Percentiles rank a stretch among this genome's conserved stretches.
These are phyloP conservation scores for Wickerhamomyces hampshirensis DNA, from an alignment of 805 yeast species.

Conservation along the genomic window DNA sequence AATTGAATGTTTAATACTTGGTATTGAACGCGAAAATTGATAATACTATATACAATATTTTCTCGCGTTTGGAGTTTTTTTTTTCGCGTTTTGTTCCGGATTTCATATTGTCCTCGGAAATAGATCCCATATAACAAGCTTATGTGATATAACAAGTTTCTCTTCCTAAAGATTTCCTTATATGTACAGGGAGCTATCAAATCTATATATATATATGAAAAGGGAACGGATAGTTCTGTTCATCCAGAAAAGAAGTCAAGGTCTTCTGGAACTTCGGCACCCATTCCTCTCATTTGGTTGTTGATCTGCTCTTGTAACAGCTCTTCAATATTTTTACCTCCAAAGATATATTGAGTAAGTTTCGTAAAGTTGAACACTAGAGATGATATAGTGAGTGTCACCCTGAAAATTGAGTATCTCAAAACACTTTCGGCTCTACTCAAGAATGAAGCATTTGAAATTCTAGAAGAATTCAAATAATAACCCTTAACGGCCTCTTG, in stretches of 20 bases:
- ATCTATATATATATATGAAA: too few species aligned
- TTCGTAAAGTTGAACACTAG: constrained; percentile 17
- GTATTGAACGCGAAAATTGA: too few species aligned
- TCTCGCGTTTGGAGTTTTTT: too few species aligned
- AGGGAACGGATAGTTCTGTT: background rate
- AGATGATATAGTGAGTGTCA: constrained; percentile 19
- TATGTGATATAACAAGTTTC: too few species aligned
- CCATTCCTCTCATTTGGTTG: constrained; percentile 22
- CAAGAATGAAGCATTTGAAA: background rate
- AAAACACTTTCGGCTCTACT: constrained; percentile 7
- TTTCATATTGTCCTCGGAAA: too few species aligned
- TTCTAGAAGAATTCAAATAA: constrained; percentile 16
- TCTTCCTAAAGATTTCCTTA: too few species aligned
- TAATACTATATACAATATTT: too few species aligned
- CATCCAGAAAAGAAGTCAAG: constrained; percentile 6
- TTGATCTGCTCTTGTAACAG: constrained; percentile 18
- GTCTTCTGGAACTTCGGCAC: constrained; percentile 22
- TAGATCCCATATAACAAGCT: too few species aligned
- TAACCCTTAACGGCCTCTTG: constrained; percentile 41
- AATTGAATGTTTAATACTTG: too few species aligned
- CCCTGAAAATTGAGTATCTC: constrained; percentile 19
- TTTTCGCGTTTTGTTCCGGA: too few species aligned
- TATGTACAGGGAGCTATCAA: too few species aligned
- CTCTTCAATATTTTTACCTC: constrained; percentile 22
- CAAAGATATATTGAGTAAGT: constrained; percentile 15